Conservation (phyloP, 306 rosid species). For the Adenanthera pavonina region DNA sequence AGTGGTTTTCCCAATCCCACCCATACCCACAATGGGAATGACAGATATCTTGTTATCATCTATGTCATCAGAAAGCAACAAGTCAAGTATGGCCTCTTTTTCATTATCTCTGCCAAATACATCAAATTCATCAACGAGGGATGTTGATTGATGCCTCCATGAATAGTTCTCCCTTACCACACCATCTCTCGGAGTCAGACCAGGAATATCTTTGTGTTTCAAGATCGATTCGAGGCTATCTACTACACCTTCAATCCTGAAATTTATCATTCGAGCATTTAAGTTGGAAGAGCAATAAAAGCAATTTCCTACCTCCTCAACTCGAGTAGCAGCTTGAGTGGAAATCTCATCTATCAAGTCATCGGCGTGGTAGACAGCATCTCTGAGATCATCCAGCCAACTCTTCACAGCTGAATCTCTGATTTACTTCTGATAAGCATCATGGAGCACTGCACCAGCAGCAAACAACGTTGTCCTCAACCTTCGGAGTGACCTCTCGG, state of each 20-base stretch:
- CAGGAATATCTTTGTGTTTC: conserved; percentile 9
- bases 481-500: background rate
- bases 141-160: conserved; percentile 26
- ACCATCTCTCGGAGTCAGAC: conserved; percentile 5
- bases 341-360: conserved; percentile 41
- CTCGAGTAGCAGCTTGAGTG: conserved; percentile 15
- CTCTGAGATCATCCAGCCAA: conserved; percentile 43
- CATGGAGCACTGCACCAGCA: conserved; percentile 28
- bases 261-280: background rate
- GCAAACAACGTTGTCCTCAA: conserved; percentile 21
- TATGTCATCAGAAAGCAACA: background rate
- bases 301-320: conserved; percentile 15
- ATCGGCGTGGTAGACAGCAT: conserved; percentile 30
- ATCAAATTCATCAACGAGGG: background rate
- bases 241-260: background rate
- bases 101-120: conserved; percentile 31
- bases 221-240: background rate
- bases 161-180: background rate
- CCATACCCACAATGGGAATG: conserved; percentile 37
- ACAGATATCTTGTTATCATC: background rate
- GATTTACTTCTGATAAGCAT: conserved; percentile 47
- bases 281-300: conserved; percentile 4
- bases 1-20: conserved; percentile 36
- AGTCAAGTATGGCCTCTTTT: background rate
- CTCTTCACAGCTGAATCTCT: conserved; percentile 20